Evolutionary conservation across 164 flowering plant species (phyloP).

Genomic region (Macadamia tetraphylla): DNA sequence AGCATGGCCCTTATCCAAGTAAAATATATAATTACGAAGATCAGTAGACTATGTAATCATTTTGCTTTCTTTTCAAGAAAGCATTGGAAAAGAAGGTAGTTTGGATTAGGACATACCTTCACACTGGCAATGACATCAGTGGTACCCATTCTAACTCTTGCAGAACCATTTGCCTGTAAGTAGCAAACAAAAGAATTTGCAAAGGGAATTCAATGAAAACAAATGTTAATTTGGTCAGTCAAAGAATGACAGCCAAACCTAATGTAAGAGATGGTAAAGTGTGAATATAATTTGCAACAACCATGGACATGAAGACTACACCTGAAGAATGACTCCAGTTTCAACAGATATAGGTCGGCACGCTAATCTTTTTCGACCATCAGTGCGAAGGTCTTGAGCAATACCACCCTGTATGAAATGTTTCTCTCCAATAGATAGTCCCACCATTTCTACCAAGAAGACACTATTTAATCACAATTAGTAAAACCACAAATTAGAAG

Average conservation of each 20-base stretch:
- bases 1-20: background rate
- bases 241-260: background rate
- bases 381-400: slow-evolving; percentile 84
- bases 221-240: background rate
- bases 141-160: slow-evolving; percentile 80
- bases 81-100: background rate
- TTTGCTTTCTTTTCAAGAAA: background rate
- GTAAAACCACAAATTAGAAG: background rate
- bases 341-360: slow-evolving; percentile 75
- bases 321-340: slow-evolving; percentile 93
- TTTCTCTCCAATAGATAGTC: slow-evolving; percentile 76
- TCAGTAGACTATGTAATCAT: background rate
- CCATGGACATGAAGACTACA: slow-evolving; percentile 11
- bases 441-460: slow-evolving; percentile 56
- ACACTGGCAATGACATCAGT: slow-evolving; percentile 95
- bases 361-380: slow-evolving; percentile 71
- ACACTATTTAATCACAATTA: background rate
- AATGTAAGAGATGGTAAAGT: background rate
- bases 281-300: background rate
- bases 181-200: background rate
- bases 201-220: background rate
- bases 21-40: background rate
- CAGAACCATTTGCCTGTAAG: slow-evolving; percentile 86
- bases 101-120: slow-evolving; percentile 27
- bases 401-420: slow-evolving; percentile 83